Evolutionary conservation across 768 basidiomycete species (phyloP), one percentile per base, ranked within the genome.

Genomic region (Pleurotus giganteus): DNA sequence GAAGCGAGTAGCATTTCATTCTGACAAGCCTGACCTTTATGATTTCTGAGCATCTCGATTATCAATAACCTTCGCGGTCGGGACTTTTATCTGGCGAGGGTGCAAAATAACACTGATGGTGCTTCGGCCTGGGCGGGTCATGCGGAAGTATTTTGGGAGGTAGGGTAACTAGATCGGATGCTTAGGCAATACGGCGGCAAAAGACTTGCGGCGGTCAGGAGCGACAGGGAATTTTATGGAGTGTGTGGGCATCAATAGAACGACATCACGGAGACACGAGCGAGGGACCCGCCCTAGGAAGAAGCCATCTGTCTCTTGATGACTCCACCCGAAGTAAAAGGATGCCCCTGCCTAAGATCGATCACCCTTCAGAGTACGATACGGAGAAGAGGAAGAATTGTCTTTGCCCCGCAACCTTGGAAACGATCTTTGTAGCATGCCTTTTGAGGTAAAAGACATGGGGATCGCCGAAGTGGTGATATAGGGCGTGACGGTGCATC

Each of bases 1-100:
- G 71, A 90, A 90, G 73, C 80, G 74, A 54, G 89, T 91, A 1
- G 84, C 78, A 1, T 91, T 91, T 67, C 76, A 73, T 50, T 80
- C 82, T 54, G 86, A 88, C 61, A 72, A 75, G 56, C 84, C 82
- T 27, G 89, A 89, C 58, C 59, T 90, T 69, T 90, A 89, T 65
- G 89, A 88, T 63, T 89, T 89, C 66, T 89, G 70, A 79, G 55
- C 13, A 1, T 28, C 23, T n/a, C 34, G 32, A 51, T 44, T 39
- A 34, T 23, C 49, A 23, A 43, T 43, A 9, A 9, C 7, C 27
- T 34, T 39, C 24, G 34, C n/a, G 21, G 21, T 37, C 49, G 49
- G 49, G n/a, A 19, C 6, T 28, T 51, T 51, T 24, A 39, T 34
- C 32, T 37, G 19, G 49, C 49, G 49, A 51, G 49, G 32, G 34